These are phyloP conservation scores for Mycena leptocephala DNA, from an alignment of 768 basidiomycete genomes.

Conservation along the genomic window DNA sequence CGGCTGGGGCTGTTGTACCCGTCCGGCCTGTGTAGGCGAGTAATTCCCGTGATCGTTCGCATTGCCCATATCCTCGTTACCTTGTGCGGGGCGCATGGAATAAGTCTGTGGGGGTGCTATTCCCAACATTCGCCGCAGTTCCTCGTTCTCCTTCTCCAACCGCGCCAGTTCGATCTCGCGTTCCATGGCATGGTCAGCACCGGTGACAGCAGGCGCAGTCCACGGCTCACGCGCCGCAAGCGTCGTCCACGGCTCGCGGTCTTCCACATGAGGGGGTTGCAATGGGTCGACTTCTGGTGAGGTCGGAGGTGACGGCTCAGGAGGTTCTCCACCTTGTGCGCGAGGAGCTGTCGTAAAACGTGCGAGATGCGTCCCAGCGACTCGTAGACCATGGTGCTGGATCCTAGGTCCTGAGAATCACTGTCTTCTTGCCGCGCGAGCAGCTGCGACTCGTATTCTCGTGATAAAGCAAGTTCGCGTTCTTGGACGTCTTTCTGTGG, in stretches of 20 bases:
- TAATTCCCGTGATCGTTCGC: constrained; percentile 12
- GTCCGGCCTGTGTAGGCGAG: not conserved
- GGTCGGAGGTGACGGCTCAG: constrained; percentile 42
- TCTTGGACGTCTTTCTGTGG: constrained; percentile 92
- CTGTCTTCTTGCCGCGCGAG: constrained; percentile 81
- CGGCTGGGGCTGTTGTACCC: constrained; percentile 26
- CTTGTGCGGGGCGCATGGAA: not conserved
- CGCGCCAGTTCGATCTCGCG: constrained; percentile 93
- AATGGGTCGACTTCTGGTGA: constrained; percentile 15
- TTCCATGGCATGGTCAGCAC: constrained; percentile 86
- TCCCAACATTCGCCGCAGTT: constrained; percentile 82
- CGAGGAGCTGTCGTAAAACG: constrained; percentile 82
- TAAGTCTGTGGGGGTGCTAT: constrained; percentile 51
- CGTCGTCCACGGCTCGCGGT: constrained; percentile 58
- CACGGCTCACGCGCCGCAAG: constrained; percentile 53
- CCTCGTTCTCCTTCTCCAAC: constrained; percentile 90
- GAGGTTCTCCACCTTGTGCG: constrained; percentile 77
- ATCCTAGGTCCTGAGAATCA: constrained; percentile 69
- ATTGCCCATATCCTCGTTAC: constrained; percentile 1
- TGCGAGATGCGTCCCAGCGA: constrained; percentile 81
- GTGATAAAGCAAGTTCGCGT: constrained; percentile 90
- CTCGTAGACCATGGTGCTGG: constrained; percentile 77
- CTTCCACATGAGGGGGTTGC: constrained; percentile 49
- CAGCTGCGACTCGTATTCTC: constrained; percentile 93
- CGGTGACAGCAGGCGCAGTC: constrained; percentile 51